Conservation (phyloP, 805 yeast genomes). For the Lachancea waltii region DNA sequence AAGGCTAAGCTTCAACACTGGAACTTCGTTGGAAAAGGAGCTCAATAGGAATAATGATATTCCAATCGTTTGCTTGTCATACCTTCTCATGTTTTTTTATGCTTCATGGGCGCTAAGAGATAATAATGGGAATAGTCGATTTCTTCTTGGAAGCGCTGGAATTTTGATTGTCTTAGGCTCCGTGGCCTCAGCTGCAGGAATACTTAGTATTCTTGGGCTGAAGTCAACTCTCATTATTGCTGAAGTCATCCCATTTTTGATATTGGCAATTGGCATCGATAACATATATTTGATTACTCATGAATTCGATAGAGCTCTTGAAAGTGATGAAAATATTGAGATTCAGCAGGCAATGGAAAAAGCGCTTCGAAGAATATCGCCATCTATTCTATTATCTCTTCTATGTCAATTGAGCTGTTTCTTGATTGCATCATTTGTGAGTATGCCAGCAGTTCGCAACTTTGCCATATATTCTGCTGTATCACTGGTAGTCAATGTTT, state of each 20-base stretch:
- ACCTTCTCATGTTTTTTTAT: conserved; percentile 79
- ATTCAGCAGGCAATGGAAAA: conserved; percentile 54
- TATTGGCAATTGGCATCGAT: conserved; percentile 94
- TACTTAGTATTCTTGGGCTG: conserved; percentile 67
- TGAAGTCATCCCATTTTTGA: conserved; percentile 90
- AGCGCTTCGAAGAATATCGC: conserved; percentile 72
- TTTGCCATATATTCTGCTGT: conserved; percentile 89
- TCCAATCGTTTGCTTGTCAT: conserved; percentile 63
- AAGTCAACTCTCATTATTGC: conserved; percentile 90
- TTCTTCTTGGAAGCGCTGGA: conserved; percentile 78
- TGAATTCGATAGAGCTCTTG: conserved; percentile 56
- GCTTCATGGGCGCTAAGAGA: conserved; percentile 66
- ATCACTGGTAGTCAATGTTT: conserved; percentile 70
- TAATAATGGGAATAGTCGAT: conserved; percentile 43
- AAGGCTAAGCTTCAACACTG: conserved; percentile 69
- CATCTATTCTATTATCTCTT: conserved; percentile 76
- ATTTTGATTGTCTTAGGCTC: conserved; percentile 75
- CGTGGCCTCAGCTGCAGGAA: conserved; percentile 75
- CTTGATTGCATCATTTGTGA: conserved; percentile 66
- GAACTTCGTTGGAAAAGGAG: conserved; percentile 77
- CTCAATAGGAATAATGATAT: conserved; percentile 75
- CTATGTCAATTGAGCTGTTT: conserved; percentile 76
- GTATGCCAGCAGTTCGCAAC: conserved; percentile 94
- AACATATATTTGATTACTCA: conserved; percentile 83
- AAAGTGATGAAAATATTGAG: conserved; percentile 39